phyloP scores from a whole-genome alignment of 202 grass and related monocot genomes.

The Bolboschoenoplectus hybrid region DNA sequence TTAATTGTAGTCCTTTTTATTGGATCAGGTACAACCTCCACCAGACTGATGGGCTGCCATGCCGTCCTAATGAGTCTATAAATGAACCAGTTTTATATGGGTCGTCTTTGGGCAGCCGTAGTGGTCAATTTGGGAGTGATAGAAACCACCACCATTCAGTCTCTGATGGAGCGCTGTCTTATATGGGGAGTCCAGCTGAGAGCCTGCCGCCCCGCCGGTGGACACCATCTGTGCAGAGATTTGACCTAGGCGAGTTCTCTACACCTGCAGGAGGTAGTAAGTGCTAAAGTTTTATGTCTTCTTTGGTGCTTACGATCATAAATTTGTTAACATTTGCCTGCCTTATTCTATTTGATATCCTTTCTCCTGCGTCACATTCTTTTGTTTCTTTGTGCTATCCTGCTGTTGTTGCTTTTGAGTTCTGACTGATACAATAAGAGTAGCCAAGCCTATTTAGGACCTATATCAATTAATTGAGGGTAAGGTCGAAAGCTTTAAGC shows the following conservation, averaged over 20 bases:
- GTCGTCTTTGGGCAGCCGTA: constrained; percentile 74
- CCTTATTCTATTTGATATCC: background rate
- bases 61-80: constrained; percentile 55
- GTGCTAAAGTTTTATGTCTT: constrained; percentile 33
- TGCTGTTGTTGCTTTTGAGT: background rate
- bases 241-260: constrained; percentile 91
- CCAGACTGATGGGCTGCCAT: constrained; percentile 62
- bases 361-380: background rate
- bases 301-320: background rate
- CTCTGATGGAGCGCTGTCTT: constrained; percentile 93
- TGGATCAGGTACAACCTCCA: constrained; percentile 42
- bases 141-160: constrained; percentile 90
- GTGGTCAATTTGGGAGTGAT: constrained; percentile 66
- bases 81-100: constrained; percentile 61
- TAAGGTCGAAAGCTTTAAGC: background rate
- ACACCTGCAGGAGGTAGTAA: constrained; percentile 79
- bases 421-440: background rate
- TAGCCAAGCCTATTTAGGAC: background rate
- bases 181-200: constrained; percentile 87
- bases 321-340: background rate
- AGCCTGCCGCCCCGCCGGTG: constrained; percentile 69
- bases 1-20: background rate
- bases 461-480: background rate
- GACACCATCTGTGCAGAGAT: constrained; percentile 86
- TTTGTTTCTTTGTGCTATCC: background rate